Evolutionary conservation across 306 rosid genomes (phyloP), one percentile per base, ranked within the genome.

Genomic region (Inga leiocalycina): DNA sequence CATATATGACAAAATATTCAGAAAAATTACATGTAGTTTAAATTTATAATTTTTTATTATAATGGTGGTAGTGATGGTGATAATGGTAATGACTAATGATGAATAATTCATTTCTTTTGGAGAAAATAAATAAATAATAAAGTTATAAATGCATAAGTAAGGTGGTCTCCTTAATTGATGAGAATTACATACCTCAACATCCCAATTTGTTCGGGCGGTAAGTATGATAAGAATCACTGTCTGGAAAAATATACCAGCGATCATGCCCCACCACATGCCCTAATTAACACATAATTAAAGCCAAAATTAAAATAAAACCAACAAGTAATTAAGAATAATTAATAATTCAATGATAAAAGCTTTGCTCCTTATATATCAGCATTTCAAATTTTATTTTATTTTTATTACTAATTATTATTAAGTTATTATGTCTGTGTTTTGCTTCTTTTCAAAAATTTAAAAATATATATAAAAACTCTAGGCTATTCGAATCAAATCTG

Each of bases 181-280:
- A 59, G 66, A 59, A 22, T 22, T 6, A 48, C 1, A 30, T 72
- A 89, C 92, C 91, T 89, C 91, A 10, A 77, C 68, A 16, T 79
- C 37, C 92, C 92, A 89, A 27, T 89, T 82, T 51, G 91, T 89
- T 76, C 88, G 79, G 24, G 54, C 84, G 4, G 87, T 84, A 45
- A 89, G 39, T 73, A 89, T 52, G 45, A 84, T 61, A 11, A 85
- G 87, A 61, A 80, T 45, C 2, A 64, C 0, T 39, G 92, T 89
- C 79, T 89, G 92, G 65, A 88, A 49, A 79, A 84, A 73, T 48
- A 87, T 87, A 52, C 91, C 92, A 73, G 71, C 35, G 71, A 87
- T 79, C 91, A 87, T 79, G 20, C 92, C 92, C 92, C 92, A 89
- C 84, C 86, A 88, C 65, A 87, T 85, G 22, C 89, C 92, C 90